phyloP scores from a whole-genome alignment of 148 eudicot genomes.

The Vaccinium corymbosum region DNA sequence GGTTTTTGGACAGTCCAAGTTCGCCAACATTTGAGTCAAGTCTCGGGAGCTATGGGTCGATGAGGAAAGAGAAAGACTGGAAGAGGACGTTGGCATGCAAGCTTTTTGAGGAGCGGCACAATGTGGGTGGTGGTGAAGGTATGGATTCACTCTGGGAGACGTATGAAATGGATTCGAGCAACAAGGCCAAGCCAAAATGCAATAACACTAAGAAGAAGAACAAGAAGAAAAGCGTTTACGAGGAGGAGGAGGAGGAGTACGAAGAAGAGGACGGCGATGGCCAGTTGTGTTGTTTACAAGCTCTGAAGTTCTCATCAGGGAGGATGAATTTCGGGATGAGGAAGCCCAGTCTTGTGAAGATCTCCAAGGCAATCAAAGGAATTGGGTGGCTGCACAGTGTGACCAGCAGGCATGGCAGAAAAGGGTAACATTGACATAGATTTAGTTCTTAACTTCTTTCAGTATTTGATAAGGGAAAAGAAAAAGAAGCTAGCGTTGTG shows the following conservation, averaged over 20 bases:
- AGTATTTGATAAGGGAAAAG: not conserved
- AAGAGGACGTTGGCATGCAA: slow-evolving; percentile 78
- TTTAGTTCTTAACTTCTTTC: not conserved
- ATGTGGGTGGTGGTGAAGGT: slow-evolving; percentile 49
- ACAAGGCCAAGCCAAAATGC: slow-evolving; percentile 7
- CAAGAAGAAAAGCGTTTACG: slow-evolving; percentile 19
- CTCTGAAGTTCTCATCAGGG: slow-evolving; percentile 74
- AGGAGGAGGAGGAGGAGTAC: slow-evolving; percentile 31
- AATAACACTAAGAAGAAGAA: slow-evolving; percentile 20
- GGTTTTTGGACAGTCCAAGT: not conserved
- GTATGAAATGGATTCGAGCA: slow-evolving; percentile 47
- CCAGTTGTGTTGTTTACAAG: slow-evolving; percentile 77
- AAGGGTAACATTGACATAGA: slow-evolving; percentile 19
- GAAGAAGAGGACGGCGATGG: slow-evolving; percentile 35
- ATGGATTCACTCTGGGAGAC: slow-evolving; percentile 95
- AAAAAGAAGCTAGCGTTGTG: not conserved
- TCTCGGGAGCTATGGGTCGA: slow-evolving; percentile 56
- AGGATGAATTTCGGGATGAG: slow-evolving; percentile 83
- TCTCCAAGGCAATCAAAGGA: slow-evolving; percentile 76
- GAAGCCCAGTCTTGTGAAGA: slow-evolving; percentile 50
- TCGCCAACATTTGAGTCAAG: slow-evolving; percentile 12
- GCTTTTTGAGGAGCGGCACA: slow-evolving; percentile 79
- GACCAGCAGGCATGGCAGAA: slow-evolving; percentile 44
- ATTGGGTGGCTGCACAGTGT: slow-evolving; percentile 65
- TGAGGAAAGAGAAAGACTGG: slow-evolving; percentile 86